Evolutionary conservation across 345 rosid species (phyloP).

Genomic region (Carallia brachiata): DNA sequence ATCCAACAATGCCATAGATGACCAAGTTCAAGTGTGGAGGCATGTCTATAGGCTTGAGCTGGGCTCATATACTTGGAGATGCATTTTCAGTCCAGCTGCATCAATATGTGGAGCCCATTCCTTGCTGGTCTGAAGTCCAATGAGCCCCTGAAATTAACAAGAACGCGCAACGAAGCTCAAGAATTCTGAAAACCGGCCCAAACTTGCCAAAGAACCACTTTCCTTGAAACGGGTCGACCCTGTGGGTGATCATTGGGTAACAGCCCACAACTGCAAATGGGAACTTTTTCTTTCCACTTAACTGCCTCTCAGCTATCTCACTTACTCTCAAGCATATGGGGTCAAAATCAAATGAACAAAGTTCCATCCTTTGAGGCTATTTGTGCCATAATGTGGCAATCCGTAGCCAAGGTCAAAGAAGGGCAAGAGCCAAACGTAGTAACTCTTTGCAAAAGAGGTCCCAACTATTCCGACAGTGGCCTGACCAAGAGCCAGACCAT

Average conservation of each 20-base stretch:
- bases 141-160: slow-evolving; percentile 5
- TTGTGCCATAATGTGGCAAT: slow-evolving; percentile 55
- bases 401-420: slow-evolving; percentile 46
- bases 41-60: slow-evolving; percentile 56
- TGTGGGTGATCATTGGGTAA: slow-evolving; percentile 66
- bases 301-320: slow-evolving; percentile 25
- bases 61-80: slow-evolving; percentile 72
- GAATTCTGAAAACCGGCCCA: background rate
- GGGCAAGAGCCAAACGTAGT: slow-evolving; percentile 33
- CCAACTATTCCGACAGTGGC: slow-evolving; percentile 12
- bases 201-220: slow-evolving; percentile 22
- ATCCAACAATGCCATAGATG: slow-evolving; percentile 22
- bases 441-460: slow-evolving; percentile 48
- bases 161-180: background rate
- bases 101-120: slow-evolving; percentile 38
- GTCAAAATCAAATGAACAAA: background rate
- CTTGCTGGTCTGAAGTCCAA: slow-evolving; percentile 19
- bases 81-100: slow-evolving; percentile 34
- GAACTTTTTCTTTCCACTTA: slow-evolving; percentile 37
- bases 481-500: slow-evolving; percentile 43
- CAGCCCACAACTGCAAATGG: slow-evolving; percentile 43
- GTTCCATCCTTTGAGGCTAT: slow-evolving; percentile 48
- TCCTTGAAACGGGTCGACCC: slow-evolving; percentile 54
- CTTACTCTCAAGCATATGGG: slow-evolving; percentile 18
- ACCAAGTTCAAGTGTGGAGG: slow-evolving; percentile 74